These are phyloP conservation scores for Penicillium verrucosum DNA, from an alignment of 2,329 filamentous ascomycete species.

Conservation along the genomic window DNA sequence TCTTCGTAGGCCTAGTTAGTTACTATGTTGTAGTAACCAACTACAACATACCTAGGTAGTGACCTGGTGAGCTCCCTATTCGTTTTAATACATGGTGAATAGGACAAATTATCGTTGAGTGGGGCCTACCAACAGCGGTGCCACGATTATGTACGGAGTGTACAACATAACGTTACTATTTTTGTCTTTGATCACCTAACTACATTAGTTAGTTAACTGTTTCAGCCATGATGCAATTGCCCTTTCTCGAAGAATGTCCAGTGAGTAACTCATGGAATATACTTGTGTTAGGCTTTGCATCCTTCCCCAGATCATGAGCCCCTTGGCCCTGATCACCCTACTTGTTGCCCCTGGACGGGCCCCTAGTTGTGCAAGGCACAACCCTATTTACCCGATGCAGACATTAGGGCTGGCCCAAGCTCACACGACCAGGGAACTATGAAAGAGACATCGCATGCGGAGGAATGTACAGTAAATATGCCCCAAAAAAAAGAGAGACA, in stretches of 20 bases:
- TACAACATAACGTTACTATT: background rate
- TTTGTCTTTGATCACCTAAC: background rate
- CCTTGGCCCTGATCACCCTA: background rate
- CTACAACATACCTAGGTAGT: no score
- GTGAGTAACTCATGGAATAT: background rate
- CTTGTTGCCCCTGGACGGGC: conserved; percentile 5
- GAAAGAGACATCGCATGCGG: conserved; percentile 4
- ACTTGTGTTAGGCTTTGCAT: background rate
- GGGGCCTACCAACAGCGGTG: no score
- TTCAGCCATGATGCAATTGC: conserved; percentile 12
- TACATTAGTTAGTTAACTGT: background rate
- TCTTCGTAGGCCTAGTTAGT: no score
- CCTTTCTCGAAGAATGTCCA: background rate
- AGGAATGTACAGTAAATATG: background rate
- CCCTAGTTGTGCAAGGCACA: conserved; percentile 8
- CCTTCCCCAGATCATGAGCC: conserved; percentile 6
- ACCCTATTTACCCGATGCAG: conserved; percentile 25
- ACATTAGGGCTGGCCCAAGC: conserved; percentile 22
- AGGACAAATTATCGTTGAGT: no score
- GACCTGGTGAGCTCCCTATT: no score
- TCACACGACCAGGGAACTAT: conserved; percentile 19
- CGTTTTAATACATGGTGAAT: no score
- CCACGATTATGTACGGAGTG: no score
- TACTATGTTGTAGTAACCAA: no score
- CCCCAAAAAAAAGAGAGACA: background rate